Evolutionary conservation across 345 rosid species (phyloP).

Genomic region (Ricinus communis): DNA sequence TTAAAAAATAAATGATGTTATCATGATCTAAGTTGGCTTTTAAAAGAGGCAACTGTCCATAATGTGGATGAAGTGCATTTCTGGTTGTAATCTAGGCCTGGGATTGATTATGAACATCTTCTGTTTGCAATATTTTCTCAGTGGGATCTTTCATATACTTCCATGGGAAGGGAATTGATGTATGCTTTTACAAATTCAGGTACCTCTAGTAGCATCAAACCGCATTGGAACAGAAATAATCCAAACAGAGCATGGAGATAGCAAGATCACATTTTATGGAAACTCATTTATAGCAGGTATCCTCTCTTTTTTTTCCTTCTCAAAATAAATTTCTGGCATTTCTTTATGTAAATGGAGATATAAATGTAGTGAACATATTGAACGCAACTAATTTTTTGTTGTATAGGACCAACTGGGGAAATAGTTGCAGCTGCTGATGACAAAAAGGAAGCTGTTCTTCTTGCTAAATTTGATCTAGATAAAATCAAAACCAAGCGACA

Average conservation of each 20-base stretch:
- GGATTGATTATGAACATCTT: not conserved
- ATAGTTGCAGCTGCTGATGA: slow-evolving; percentile 70
- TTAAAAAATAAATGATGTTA: not conserved
- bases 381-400: slow-evolving; percentile 10
- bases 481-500: slow-evolving; percentile 68
- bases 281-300: slow-evolving; percentile 84
- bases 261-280: slow-evolving; percentile 80
- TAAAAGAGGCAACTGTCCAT: not conserved
- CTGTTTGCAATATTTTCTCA: not conserved
- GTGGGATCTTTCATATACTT: not conserved
- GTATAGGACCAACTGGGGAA: slow-evolving; percentile 80
- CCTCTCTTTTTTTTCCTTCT: not conserved
- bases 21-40: not conserved
- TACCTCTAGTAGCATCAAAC: slow-evolving; percentile 82
- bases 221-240: slow-evolving; percentile 77
- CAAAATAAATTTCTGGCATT: not conserved
- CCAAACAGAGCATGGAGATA: slow-evolving; percentile 79
- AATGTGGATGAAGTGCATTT: not conserved
- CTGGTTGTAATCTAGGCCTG: not conserved
- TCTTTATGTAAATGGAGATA: not conserved
- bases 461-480: slow-evolving; percentile 78
- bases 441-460: slow-evolving; percentile 70
- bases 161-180: not conserved
- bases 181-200: slow-evolving; percentile 39
- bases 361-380: not conserved